Evolutionary conservation across 1,284 basidiomycete genomes (phyloP).

Genomic region (Fomitiporia mediterranea): DNA sequence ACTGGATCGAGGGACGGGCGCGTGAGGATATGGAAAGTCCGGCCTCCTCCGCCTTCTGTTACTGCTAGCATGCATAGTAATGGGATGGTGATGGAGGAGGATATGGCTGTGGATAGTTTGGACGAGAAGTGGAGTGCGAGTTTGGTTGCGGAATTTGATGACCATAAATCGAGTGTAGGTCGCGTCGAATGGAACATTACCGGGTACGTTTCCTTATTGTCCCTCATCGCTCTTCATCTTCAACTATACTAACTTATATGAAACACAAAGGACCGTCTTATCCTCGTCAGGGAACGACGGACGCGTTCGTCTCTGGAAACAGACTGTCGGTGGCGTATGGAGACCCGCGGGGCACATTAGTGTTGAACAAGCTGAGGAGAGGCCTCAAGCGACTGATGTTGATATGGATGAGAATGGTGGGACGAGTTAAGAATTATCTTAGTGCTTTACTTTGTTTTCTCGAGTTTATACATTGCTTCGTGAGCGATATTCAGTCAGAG

Average conservation of each 20-base stretch:
- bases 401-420: constrained; percentile 32
- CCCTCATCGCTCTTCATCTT: neutral
- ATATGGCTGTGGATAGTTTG: constrained; percentile 37
- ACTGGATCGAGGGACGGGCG: constrained; percentile 82
- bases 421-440: neutral
- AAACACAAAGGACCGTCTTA: constrained; percentile 80
- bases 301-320: constrained; percentile 84
- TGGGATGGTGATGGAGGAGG: constrained; percentile 30
- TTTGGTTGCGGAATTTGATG: constrained; percentile 81
- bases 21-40: constrained; percentile 83
- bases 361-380: constrained; percentile 66
- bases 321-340: constrained; percentile 71
- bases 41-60: constrained; percentile 45
- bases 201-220: constrained; percentile 47
- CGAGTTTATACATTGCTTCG: too few relatives aligned
- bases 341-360: constrained; percentile 71
- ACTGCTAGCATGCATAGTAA: constrained; percentile 27
- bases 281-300: constrained; percentile 90
- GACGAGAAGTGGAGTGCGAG: constrained; percentile 66
- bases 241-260: constrained; percentile 21
- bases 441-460: too few relatives aligned
- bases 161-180: constrained; percentile 68
- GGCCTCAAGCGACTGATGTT: constrained; percentile 30
- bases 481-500: too few relatives aligned
- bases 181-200: constrained; percentile 86